A percentile compares a stretch with the other conserved stretches of the same genome.
phyloP scores from a whole-genome alignment of 1,284 basidiomycete genomes.

The Tilletia setariae region DNA sequence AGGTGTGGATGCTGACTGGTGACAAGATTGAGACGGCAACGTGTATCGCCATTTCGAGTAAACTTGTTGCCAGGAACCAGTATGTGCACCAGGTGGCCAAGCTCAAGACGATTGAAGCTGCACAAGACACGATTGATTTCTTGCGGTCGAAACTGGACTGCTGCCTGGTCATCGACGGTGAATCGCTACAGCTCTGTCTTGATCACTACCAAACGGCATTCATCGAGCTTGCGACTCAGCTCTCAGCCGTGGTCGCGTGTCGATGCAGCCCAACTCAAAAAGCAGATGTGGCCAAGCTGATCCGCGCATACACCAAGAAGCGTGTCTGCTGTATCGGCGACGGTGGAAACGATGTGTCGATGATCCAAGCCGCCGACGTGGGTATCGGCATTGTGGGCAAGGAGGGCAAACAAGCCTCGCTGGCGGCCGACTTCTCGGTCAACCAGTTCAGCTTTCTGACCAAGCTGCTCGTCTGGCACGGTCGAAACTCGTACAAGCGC shows the following conservation, averaged over 20 bases:
- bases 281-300: conserved; percentile 90
- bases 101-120: conserved; percentile 74
- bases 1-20: conserved; percentile 99
- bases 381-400: conserved; percentile 98
- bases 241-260: conserved; percentile 94
- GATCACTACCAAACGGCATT: conserved; percentile 89
- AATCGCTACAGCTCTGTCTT: conserved; percentile 88
- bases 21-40: conserved; percentile 99
- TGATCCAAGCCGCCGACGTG: conserved; percentile 92
- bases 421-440: conserved; percentile 96
- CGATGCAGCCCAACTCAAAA: conserved; percentile 98
- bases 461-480: conserved; percentile 93
- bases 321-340: conserved; percentile 97
- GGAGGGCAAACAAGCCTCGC: conserved; percentile 94
- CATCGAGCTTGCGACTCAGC: conserved; percentile 88
- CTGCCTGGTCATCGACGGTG: conserved; percentile 98
- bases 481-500: conserved; percentile 95
- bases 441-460: conserved; percentile 92
- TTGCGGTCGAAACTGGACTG: conserved; percentile 91
- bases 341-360: conserved; percentile 90
- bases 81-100: conserved; percentile 97
- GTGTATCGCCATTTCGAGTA: conserved; percentile 95
- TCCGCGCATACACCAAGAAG: conserved; percentile 83
- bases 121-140: conserved; percentile 87
- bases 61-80: conserved; percentile 90